phyloP scores from a whole-genome alignment of 1,284 basidiomycete genomes.

The Stygiomarasmius scandens region DNA sequence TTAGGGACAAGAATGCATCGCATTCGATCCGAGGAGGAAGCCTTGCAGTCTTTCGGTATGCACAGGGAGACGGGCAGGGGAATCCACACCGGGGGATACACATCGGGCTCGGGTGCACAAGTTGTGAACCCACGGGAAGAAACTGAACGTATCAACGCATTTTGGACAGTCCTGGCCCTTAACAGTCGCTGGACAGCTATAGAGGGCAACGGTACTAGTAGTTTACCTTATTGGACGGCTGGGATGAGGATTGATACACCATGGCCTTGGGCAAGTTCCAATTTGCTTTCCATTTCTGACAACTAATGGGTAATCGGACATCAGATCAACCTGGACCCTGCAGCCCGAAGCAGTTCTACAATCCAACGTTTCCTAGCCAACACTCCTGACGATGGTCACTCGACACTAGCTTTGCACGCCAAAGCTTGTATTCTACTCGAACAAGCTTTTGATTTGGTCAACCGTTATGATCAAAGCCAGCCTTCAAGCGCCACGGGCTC shows the following conservation, averaged over 20 bases:
- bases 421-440: constrained; percentile 15
- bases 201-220: constrained; percentile 24
- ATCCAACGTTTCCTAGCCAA: constrained; percentile 14
- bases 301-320: not conserved
- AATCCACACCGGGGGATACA: not conserved
- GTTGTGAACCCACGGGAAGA: constrained; percentile 1
- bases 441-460: constrained; percentile 8
- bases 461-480: not conserved
- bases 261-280: constrained; percentile 23
- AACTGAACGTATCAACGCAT: constrained; percentile 14
- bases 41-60: not conserved
- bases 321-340: not conserved
- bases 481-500: not conserved
- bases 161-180: constrained; percentile 17
- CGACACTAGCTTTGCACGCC: constrained; percentile 12
- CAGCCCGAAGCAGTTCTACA: constrained; percentile 5
- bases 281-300: constrained; percentile 27
- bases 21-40: constrained; percentile 4
- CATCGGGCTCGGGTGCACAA: not conserved
- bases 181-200: constrained; percentile 15
- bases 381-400: constrained; percentile 7
- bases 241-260: constrained; percentile 16
- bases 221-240: not conserved
- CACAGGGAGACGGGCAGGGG: not conserved
- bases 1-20: constrained; percentile 13